Conservation (phyloP, 495 filamentous ascomycete genomes). For the Aspergillus ellipticus region DNA sequence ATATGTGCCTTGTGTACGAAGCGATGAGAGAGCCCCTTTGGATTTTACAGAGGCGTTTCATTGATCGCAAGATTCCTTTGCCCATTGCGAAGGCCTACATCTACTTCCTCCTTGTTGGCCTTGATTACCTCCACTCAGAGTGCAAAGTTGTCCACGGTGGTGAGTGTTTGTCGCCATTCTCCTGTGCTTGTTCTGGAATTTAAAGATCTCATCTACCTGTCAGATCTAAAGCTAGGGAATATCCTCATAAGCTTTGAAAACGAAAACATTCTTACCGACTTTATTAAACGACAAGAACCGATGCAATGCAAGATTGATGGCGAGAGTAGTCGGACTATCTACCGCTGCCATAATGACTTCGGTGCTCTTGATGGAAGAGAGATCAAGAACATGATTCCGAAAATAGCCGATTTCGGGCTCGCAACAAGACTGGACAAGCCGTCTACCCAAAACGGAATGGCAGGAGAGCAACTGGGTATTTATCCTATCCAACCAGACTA, state of each 20-base stretch:
- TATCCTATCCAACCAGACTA: conserved; percentile 33
- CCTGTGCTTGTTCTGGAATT: not conserved
- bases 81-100: conserved; percentile 29
- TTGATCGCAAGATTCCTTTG: conserved; percentile 15
- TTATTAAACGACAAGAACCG: conserved; percentile 22
- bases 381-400: conserved; percentile 27
- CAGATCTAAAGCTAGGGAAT: conserved; percentile 37
- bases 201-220: not conserved
- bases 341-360: conserved; percentile 21
- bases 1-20: conserved; percentile 35
- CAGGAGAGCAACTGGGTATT: conserved; percentile 8
- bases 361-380: conserved; percentile 17
- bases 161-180: conserved; percentile 9
- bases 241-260: conserved; percentile 35
- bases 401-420: conserved; percentile 80
- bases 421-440: conserved; percentile 51
- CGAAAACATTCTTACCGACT: conserved; percentile 23
- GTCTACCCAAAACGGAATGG: not conserved
- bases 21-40: conserved; percentile 29
- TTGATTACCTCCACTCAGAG: conserved; percentile 39
- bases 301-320: conserved; percentile 24
- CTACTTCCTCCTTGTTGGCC: conserved; percentile 26
- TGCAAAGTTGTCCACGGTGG: conserved; percentile 27
- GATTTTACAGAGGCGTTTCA: conserved; percentile 25
- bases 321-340: conserved; percentile 5